Percentiles rank a stretch among this genome's conserved stretches.
These are phyloP conservation scores for Phanerochaete carnosa DNA, from an alignment of 768 basidiomycete genomes.

Conservation along the genomic window DNA sequence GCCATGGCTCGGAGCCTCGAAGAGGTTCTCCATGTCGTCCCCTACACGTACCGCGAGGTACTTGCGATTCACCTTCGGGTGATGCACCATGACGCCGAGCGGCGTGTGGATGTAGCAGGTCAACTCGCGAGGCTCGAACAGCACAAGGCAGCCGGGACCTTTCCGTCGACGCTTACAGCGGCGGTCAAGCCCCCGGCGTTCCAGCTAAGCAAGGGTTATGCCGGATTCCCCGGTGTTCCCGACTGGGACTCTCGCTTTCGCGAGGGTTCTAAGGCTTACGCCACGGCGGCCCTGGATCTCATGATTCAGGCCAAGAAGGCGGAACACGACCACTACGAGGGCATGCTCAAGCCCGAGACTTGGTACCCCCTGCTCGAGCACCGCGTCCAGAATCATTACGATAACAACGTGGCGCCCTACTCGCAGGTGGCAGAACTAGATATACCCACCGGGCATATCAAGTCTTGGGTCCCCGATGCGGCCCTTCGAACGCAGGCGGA, in stretches of 20 bases:
- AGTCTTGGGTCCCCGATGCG: not conserved
- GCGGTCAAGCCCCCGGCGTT: not conserved
- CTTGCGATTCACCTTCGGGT: not conserved
- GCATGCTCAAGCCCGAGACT: not conserved
- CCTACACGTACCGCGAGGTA: constrained; percentile 1
- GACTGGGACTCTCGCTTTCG: too few species aligned
- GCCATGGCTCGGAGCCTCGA: too few species aligned
- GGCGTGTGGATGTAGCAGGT: not conserved
- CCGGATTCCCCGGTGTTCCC: not conserved
- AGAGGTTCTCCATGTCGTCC: too few species aligned
- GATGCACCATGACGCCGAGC: not conserved
- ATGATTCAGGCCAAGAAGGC: not conserved
- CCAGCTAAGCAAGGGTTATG: not conserved
- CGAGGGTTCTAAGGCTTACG: too few species aligned
- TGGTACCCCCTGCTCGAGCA: not conserved
- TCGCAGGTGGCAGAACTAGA: not conserved
- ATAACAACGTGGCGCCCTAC: not conserved
- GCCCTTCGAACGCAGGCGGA: too few species aligned
- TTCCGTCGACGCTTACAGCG: not conserved
- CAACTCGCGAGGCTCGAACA: not conserved
- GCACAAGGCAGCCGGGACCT: not conserved
- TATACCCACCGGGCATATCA: too few species aligned
- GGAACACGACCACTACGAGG: not conserved
- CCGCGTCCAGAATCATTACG: not conserved
- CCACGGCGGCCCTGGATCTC: not conserved